Base-by-base conservation (phyloP, 768 basidiomycete genomes). In the Tylopilus sp. region DNA sequence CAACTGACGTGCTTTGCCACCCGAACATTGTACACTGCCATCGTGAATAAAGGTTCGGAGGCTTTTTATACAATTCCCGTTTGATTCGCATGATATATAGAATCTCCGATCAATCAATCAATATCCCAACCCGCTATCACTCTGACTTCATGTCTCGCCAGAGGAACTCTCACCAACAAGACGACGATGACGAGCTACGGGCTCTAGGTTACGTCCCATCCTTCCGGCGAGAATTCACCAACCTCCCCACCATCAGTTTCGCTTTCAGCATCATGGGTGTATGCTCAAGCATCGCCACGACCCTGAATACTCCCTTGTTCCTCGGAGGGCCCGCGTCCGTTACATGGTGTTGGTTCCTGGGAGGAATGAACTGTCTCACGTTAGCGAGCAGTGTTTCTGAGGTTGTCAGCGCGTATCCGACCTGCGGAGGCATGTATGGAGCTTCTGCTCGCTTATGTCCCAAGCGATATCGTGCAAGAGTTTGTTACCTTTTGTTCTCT, bases 361-460 rank as follows among this genome's bases (percentile, higher is more conserved):
- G 70, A 0, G 52, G 54, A 5, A 49, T n/a, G 1, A 71, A 68
- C 38, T 69, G 68, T 43, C 26, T 67, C 19, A 55, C 70, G 6
- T 49, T 72, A 8, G 63, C 66, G 16, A 60, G 65, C 34, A 71
- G 70, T 13, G 58, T 70, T 24, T 30, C 69, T 3, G 69, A 70
- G 52, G 33, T 70, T 8, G 68, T 63, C 55, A 70, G 68, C 7
- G 67, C 69, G 3, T 68, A 64, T 57, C 67, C 67, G 36, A 70
- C 66, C 10, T 67, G 66, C n/a, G 66, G 65, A 9, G 67, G 59
- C 8, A 43, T 67, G 4, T 89, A 89, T 59, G 87, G 87, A n/a
- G 88, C 88, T 4, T 89, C 87, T 25, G 86, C 87, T n/a, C 82
- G 83, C 62, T 72, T 89, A 9, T 82, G 83, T 6, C 88, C 87